A percentile compares a stretch with the other conserved stretches of the same genome.
Evolutionary conservation across 208 protist genomes (phyloP).

Genomic region (Leishmania amazonensis): DNA sequence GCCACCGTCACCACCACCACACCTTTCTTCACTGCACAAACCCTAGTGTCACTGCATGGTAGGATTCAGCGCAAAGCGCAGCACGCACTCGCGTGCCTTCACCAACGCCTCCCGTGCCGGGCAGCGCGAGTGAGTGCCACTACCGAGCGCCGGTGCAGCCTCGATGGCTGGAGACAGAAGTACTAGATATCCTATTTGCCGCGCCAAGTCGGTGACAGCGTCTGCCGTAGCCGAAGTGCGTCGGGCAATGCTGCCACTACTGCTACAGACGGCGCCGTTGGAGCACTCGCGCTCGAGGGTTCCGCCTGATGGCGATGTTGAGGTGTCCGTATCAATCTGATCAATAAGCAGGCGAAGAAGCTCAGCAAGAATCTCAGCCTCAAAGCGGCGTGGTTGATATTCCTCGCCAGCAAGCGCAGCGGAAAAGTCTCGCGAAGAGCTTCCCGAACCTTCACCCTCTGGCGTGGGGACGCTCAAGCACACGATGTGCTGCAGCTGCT

Average conservation of each 20-base stretch:
- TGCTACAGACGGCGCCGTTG: background rate
- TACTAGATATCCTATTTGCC: background rate
- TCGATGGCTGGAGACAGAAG: background rate
- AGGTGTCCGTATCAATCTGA: background rate
- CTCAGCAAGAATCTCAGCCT: conserved; percentile 1
- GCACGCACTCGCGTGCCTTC: background rate
- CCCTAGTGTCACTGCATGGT: background rate
- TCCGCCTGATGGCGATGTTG: background rate
- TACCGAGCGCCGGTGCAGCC: background rate
- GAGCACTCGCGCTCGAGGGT: background rate
- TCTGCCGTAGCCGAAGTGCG: background rate
- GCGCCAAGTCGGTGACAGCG: background rate
- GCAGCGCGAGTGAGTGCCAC: background rate
- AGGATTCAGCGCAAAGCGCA: background rate
- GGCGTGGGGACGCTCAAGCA: background rate
- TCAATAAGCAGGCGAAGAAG: conserved; percentile 9
- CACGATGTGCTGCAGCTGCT: background rate
- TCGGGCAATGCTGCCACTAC: background rate
- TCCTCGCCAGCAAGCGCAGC: background rate
- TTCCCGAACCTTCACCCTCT: background rate
- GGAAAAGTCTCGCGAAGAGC: background rate
- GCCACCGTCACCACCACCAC: background rate
- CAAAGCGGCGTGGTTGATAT: background rate
- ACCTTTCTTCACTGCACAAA: background rate
- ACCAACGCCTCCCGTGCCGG: background rate